Conservation (phyloP, 345 rosid species). For the Syzygium aqueum region DNA sequence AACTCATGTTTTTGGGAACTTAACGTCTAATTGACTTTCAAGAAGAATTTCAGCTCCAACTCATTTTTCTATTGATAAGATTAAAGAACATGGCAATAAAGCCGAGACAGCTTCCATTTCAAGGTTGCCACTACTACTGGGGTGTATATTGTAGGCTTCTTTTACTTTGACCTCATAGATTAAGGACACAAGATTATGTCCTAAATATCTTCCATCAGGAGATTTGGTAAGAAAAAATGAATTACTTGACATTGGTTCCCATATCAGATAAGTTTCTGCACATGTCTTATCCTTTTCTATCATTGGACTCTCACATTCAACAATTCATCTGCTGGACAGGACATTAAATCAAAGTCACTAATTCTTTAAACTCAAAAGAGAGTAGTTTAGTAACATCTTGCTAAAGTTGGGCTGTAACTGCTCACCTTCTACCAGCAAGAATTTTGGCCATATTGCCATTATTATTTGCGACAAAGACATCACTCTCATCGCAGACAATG, state of each 20-base stretch:
- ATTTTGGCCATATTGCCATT: conserved; percentile 99
- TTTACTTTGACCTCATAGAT: not conserved
- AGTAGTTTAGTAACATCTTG: not conserved
- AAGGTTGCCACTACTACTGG: not conserved
- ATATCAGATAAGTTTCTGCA: not conserved
- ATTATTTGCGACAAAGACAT: conserved; percentile 88
- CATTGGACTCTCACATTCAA: not conserved
- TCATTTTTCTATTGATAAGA: not conserved
- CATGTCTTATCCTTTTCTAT: not conserved
- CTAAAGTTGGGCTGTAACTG: not conserved
- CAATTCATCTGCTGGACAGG: not conserved
- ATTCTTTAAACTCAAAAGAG: not conserved
- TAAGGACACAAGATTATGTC: not conserved
- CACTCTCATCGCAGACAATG: conserved; percentile 89
- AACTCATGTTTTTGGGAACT: not conserved
- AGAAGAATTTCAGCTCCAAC: not conserved
- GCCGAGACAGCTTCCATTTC: not conserved
- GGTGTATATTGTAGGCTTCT: not conserved
- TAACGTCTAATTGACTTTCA: not conserved
- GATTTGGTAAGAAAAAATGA: not conserved
- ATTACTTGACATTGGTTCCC: not conserved
- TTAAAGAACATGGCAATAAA: not conserved
- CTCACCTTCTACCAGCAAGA: conserved; percentile 98
- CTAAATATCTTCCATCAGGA: not conserved
- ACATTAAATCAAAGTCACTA: not conserved